Base-by-base conservation (phyloP, 768 basidiomycete species). In the Lepiota brunneoincarnata region DNA sequence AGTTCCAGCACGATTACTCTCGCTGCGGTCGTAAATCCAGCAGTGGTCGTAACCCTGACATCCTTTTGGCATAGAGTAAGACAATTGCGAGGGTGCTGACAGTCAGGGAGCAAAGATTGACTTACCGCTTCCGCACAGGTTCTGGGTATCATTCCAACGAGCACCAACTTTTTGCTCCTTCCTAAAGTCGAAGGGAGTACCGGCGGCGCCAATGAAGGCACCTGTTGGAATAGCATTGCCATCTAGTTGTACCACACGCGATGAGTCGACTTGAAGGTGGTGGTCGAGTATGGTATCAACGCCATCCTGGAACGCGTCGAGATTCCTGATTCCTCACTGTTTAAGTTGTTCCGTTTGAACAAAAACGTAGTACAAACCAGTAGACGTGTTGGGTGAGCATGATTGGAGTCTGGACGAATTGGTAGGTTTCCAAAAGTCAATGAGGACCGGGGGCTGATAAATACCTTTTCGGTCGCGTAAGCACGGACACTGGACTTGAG, bases 331-430 rank as follows among this genome's bases (percentile, higher is more conserved):
- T 10, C 26, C 6, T 2, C 2, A 12, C 18, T 37, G 10, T 17
- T 9, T 18, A 39, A 12, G 26, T 18, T 24, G 42, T 17, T 40
- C 4, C 14, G 10, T 28, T 17, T 46, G 2, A 36, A 52, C 9
- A 4, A 37, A 34, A 15, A n/a, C 17, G 4, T 26, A 7, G 48
- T 10, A 39, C 64, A 15, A 39, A 77, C 79, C 77, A 80, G 61
- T 81, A 83, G 28, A 77, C 69, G 57, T 82, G 81, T 52, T 78
- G 78, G 0, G 80, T 80, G 24, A 81, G 62, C 80, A 82, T 80
- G 49, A 82, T 80, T 0, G 81, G 81, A 2, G 81, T 82, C 74
- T 74, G 50, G 20, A n/a, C 34, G 15, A 3, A 14, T n/a, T 9
- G 28, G 17, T 40, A 10, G 37, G 23, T 41, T 6, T 28, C 4